Evolutionary conservation across 129 eudicot genomes (phyloP).

Genomic region (Saussurea involucrata): DNA sequence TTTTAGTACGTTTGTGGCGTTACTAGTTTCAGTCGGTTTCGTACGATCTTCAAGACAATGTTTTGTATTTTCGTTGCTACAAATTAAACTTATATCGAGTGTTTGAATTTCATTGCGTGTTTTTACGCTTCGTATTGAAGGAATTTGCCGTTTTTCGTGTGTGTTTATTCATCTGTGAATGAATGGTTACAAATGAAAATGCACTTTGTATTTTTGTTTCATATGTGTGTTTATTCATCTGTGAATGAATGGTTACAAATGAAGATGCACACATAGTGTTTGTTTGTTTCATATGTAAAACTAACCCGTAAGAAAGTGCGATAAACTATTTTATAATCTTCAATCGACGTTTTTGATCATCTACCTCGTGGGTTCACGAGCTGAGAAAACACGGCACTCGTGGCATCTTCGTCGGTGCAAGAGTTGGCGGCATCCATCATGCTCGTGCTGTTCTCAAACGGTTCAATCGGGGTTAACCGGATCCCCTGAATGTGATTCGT

Average conservation of each 20-base stretch:
- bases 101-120: background rate
- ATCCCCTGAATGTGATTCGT: slow-evolving; percentile 54
- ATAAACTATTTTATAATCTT: background rate
- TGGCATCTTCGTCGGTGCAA: slow-evolving; percentile 30
- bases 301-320: background rate
- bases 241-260: background rate
- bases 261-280: slow-evolving; percentile 4
- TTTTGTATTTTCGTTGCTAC: background rate
- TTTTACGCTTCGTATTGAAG: background rate
- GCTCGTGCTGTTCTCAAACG: slow-evolving; percentile 46
- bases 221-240: too few relatives aligned
- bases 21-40: background rate
- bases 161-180: slow-evolving; percentile 12
- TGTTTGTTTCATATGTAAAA: background rate
- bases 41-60: background rate
- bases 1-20: background rate
- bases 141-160: background rate
- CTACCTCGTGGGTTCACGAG: slow-evolving; percentile 46
- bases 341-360: slow-evolving; percentile 10
- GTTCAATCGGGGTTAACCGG: slow-evolving; percentile 56
- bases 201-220: too few relatives aligned
- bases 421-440: slow-evolving; percentile 28
- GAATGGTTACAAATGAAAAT: background rate
- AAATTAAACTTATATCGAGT: background rate
- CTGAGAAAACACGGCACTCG: slow-evolving; percentile 47